Base-by-base conservation (phyloP, 306 rosid genomes). In the Sindora glabra region DNA sequence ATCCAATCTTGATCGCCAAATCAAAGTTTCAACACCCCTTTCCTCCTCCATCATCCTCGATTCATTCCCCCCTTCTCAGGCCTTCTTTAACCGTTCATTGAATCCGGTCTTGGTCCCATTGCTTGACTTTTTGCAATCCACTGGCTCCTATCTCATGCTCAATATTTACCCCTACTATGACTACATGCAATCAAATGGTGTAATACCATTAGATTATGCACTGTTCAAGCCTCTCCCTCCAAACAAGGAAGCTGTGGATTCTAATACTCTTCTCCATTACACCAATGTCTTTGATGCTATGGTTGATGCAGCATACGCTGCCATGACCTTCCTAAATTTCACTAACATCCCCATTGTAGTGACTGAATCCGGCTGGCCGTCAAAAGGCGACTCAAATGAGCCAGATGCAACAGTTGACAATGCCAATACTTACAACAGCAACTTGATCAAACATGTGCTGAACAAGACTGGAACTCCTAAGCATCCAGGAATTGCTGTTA, bases 351-450 rank as follows among this genome's bases (percentile, higher is more conserved):
- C 87, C 2, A 79, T 88, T 3, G 68, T 84, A 1, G 96, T 88
- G 57, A 84, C 94, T 3, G 96, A 88, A 63, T 77, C 96, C 3
- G 96, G 96, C 13, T 88, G 96, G 96, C 96, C 96, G 33, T 82
- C 96, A 0, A 82, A 78, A 52, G 96, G 94, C 0, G 86, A 32
- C 24, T 15, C 87, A 2, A 71, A 58, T 0, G 96, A 88, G 57
- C 96, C 96, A 0, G 96, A 88, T 19, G 96, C 96, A 44, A 84
- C 96, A 0, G 29, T 78, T 2, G 94, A 84, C 75, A 84, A 88
- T 69, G 96, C 96, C 8, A 88, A 88, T 56, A 79, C 85, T 32
- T 88, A 84, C 75, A 88, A 84, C 81, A 88, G 94, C 81, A 88
- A 88, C 71, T 70, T 88, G 70, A 88, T 88, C 49, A 75, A 83